Conservation (phyloP, 441 rosid species). For the Populus hybrid region DNA sequence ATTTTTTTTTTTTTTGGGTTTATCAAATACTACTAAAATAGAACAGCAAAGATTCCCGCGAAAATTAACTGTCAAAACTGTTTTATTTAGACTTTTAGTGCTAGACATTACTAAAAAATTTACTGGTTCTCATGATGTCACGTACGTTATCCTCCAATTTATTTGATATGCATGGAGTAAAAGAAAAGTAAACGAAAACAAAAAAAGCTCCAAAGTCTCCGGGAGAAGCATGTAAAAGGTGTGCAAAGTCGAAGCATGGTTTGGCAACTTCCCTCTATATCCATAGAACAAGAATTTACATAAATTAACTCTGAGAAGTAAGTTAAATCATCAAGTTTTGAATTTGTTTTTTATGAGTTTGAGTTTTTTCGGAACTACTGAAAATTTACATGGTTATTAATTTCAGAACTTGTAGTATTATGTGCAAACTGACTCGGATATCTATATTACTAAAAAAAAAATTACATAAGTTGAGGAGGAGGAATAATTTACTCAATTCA, state of each 20-base stretch:
- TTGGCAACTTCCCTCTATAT: too few species aligned
- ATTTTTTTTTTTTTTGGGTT: not conserved
- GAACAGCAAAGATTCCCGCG: constrained; percentile 18
- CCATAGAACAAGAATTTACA: too few species aligned
- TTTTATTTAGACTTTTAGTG: not conserved
- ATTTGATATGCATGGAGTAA: not conserved
- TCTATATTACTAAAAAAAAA: too few species aligned
- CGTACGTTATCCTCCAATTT: not conserved
- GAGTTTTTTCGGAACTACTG: rapidly evolving
- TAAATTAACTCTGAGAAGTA: too few species aligned
- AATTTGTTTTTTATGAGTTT: rapidly evolving
- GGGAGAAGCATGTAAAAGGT: too few species aligned
- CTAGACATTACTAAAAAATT: not conserved
- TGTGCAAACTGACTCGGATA: rapidly evolving
- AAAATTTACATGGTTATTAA: too few species aligned
- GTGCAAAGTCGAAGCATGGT: too few species aligned
- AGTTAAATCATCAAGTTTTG: too few species aligned
- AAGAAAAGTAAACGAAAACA: too few species aligned
- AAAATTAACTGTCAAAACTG: constrained; percentile 25
- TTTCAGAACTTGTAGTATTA: rapidly evolving
- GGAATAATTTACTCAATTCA: too few species aligned
- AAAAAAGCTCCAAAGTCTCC: too few species aligned
- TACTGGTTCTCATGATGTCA: not conserved
- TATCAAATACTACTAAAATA: not conserved
- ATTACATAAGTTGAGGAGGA: too few species aligned